phyloP scores from a whole-genome alignment of 1,139 yeast species.

The Candida anutae region DNA sequence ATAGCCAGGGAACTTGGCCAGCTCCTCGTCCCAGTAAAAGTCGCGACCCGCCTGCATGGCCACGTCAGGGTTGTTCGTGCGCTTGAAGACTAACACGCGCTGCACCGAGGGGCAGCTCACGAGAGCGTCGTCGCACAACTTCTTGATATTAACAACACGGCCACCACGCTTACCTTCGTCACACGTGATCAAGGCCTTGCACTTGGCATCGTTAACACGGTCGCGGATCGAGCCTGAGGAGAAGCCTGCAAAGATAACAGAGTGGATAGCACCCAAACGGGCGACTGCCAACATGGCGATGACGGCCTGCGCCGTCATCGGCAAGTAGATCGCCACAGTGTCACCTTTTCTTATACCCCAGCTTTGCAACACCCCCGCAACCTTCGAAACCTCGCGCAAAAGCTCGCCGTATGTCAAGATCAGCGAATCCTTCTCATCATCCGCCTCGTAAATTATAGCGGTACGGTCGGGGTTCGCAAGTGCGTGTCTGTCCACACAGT shows the following conservation, averaged over 20 bases:
- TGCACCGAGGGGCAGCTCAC: slow-evolving; percentile 69
- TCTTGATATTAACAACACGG: slow-evolving; percentile 81
- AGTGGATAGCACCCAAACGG: slow-evolving; percentile 93
- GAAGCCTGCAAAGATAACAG: slow-evolving; percentile 96
- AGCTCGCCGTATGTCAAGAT: slow-evolving; percentile 79
- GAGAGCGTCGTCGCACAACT: slow-evolving; percentile 91
- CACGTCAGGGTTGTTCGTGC: slow-evolving; percentile 68
- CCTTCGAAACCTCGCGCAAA: slow-evolving; percentile 76
- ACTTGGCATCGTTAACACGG: slow-evolving; percentile 82
- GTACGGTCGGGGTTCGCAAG: slow-evolving; percentile 76
- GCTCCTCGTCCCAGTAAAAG: slow-evolving; percentile 88
- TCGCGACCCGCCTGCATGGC: slow-evolving; percentile 80
- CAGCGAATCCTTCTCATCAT: slow-evolving; percentile 71
- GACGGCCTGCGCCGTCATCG: slow-evolving; percentile 95
- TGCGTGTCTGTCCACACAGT: slow-evolving; percentile 97
- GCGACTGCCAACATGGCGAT: slow-evolving; percentile 92
- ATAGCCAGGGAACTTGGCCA: slow-evolving; percentile 74
- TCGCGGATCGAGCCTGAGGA: slow-evolving; percentile 89
- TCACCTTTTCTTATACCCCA: slow-evolving; percentile 95
- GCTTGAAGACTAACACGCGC: slow-evolving; percentile 76
- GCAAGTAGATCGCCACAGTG: slow-evolving; percentile 91
- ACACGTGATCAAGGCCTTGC: slow-evolving; percentile 86
- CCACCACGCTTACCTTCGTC: slow-evolving; percentile 98
- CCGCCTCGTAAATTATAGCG: slow-evolving; percentile 94
- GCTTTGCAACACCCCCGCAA: slow-evolving; percentile 76